phyloP scores from a whole-genome alignment of 2,329 filamentous ascomycete species.

The Cladosporium austrohemisphaericum region DNA sequence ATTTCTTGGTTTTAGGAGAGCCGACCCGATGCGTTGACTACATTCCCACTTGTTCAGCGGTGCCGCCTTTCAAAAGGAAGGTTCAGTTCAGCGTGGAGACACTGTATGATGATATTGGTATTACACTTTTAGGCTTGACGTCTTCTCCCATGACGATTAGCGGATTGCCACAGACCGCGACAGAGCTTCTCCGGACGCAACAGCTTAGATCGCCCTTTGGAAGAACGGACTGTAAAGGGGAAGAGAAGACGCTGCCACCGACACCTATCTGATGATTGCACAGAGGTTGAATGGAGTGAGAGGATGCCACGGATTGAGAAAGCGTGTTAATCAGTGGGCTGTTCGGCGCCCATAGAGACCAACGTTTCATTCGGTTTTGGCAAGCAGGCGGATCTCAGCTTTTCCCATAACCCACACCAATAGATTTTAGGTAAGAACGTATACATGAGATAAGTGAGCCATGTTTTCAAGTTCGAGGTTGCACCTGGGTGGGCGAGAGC shows the following conservation, averaged over 20 bases:
- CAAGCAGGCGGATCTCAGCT: neutral
- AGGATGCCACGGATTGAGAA: too few species aligned
- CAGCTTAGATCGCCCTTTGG: slow-evolving; percentile 20
- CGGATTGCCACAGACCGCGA: slow-evolving; percentile 17
- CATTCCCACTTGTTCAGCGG: slow-evolving; percentile 2
- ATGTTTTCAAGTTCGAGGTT: neutral
- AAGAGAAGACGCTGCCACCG: slow-evolving; percentile 12
- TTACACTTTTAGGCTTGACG: slow-evolving; percentile 18
- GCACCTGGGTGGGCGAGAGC: too few species aligned
- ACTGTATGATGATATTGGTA: slow-evolving; percentile 16
- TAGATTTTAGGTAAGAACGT: too few species aligned
- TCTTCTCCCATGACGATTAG: slow-evolving; percentile 18
- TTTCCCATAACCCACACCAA: too few species aligned
- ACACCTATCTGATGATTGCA: slow-evolving; percentile 2
- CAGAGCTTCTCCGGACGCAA: slow-evolving; percentile 16
- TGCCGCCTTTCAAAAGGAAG: slow-evolving; percentile 14
- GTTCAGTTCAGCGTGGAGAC: slow-evolving; percentile 14
- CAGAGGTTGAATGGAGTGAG: too few species aligned
- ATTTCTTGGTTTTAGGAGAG: slow-evolving; percentile 18
- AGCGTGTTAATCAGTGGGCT: too few species aligned
- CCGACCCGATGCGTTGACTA: slow-evolving; percentile 17
- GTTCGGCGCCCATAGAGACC: too few species aligned
- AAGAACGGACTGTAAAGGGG: slow-evolving; percentile 11
- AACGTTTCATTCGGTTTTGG: neutral
- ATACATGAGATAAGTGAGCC: too few species aligned